Base-by-base conservation (phyloP, 1,139 yeast genomes). In the Blastobotrys petasosporus region DNA sequence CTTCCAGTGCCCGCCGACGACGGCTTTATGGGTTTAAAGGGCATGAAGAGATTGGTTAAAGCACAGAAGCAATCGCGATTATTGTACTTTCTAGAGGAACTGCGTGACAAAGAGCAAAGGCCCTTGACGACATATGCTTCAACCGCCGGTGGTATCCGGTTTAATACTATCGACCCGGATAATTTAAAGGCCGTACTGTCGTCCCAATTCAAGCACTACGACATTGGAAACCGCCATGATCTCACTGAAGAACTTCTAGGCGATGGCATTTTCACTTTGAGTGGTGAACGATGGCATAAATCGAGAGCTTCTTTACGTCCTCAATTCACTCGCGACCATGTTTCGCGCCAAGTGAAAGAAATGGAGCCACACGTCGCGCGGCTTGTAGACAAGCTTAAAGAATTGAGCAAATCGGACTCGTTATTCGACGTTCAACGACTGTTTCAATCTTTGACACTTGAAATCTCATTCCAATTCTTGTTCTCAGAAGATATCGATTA, bases 241-340 rank as follows among this genome's bases (percentile, higher is more conserved):
- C 68, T 64, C 39, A 66, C 75, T 52, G 49, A 50, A 32, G 75
- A 76, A 2, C 60, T 74, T 33, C 63, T 76, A 39, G 81, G 81
- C 9, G 74, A 74, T 51, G 80, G 81, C 2, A 74, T 76, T 47
- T 76, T 76, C 60, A 75, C 79, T 2, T 63, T 74, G 34, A 79
- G 75, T 50, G 76, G 75, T 10, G 67, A 64, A 39, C 77, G 75
- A 4, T 76, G 80, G 80, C 71, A 74, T 51, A 76, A 74, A 55
- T 73, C 79, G n/a, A 60, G 80, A 44, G 71, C 78, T 1, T 63
- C 76, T 74, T 68, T 76, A 51, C 67, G 80, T 50, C 81, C 81
- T 2, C 79, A 75, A 56, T 76, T 76, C 59, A 68, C 75, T 16
- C 64, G 78, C 50, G 77, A 74, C 25, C 37, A 34, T 11, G 37